Evolutionary conservation across 2,329 filamentous ascomycete species (phyloP), one percentile per base, ranked within the genome.

Genomic region (Pseudogymnoascus sp.): DNA sequence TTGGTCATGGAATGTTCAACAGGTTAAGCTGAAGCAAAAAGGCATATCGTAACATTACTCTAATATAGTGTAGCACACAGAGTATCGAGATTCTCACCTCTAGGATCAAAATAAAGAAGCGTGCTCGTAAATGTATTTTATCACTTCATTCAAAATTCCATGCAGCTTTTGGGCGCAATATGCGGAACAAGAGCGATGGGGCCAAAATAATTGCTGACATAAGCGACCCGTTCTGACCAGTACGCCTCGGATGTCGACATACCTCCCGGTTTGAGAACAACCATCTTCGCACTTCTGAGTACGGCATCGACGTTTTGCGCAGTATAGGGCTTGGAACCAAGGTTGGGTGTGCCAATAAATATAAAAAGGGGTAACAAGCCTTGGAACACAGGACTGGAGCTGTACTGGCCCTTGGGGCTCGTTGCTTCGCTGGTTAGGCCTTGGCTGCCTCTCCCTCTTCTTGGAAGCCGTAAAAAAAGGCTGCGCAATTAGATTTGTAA

Each of bases 201-300:
- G 20, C 11, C 6, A n/a, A 18, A 28, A 28, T 7, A 47, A 14
- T 8, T n/a, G 41, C 41, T 47, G 41, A 47, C 41, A 47, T 47
- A 47, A 47, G 22, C 6, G 22, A 4, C 22, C 41, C 41, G 41
- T 47, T 47, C 41, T 47, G 22, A 47, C 22, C 41, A 8, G 22
- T 47, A 47, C 41, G 41, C 41, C 41, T 43, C 41, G 22, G 22
- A 5, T n/a, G 14, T n/a, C 41, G 14, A 3, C 22, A 9, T 16
- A n/a, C 2, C 22, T 16, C 41, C 41, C 41, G 41, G 41, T 47
- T 47, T 47, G 41, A 47, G 41, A 47, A 47, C 41, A 47, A 47
- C 41, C 41, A 47, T 47, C 41, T 47, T 47, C 41, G 41, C 41
- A 47, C 41, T 47, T 47, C 41, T 47, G 20, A 47, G 41, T 47